Evolutionary conservation across 2,329 filamentous ascomycete genomes (phyloP), one percentile per base, ranked within the genome.

Genomic region (Saccharata proteae): DNA sequence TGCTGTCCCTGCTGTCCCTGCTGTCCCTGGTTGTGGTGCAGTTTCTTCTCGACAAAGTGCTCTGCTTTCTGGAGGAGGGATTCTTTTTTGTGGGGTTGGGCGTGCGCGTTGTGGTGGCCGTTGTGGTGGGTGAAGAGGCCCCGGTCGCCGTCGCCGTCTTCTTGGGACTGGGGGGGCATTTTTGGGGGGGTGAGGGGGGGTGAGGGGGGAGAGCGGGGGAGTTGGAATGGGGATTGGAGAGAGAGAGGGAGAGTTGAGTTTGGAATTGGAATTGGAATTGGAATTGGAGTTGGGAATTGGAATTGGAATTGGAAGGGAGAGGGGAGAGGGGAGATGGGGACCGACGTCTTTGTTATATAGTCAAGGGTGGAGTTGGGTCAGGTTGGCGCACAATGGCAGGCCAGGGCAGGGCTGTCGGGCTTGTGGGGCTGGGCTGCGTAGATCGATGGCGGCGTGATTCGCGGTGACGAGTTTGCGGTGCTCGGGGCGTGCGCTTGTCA

Each of bases 61-160:
- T 33, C 31, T 24, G 28, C 19, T 15, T 33, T 33, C 25, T 33
- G 24, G 16, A 33, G 31, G 24, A 33, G 14, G 21, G 25, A 16
- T 19, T 28, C 31, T 23, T 33, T 33, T 20, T 28, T 33, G 25
- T 28, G 25, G 18, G 23, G 23, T n/a, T n/a, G n/a, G n/a, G n/a
- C n/a, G n/a, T n/a, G n/a, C 7, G 24, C 18, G 14, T 33, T 16
- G 18, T 28, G 27, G 30, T 31, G 13, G 21, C 25, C 31, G n/a
- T n/a, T n/a, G n/a, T n/a, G n/a, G 13, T 23, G 18, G 31, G 16
- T 22, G 31, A 27, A 26, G 25, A 27, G 25, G 31, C 25, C 18
- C 18, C 31, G 25, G 21, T 24, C 16, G 30, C 31, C 20, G 17
- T 33, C 24, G 19, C 7, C 9, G 16, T 9, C 11, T 12, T 13